Evolutionary conservation across 1,284 basidiomycete genomes (phyloP).

Genomic region (Waitea zeae): DNA sequence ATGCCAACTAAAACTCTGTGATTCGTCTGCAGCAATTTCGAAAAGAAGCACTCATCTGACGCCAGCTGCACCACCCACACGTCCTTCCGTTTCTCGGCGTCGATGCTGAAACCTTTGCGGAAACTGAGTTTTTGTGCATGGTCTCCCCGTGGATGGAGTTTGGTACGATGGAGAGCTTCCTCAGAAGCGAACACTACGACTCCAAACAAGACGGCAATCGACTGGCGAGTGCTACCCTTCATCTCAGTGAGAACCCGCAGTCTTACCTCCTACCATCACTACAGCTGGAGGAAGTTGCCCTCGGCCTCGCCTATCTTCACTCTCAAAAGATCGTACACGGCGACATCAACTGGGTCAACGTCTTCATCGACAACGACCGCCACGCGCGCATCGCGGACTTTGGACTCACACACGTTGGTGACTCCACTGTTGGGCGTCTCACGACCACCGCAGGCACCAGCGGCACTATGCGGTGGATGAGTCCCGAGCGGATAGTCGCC

Average conservation of each 20-base stretch:
- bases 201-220: neutral
- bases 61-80: conserved; percentile 3
- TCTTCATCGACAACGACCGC: neutral
- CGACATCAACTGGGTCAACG: conserved; percentile 1
- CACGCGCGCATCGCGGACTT: conserved; percentile 1
- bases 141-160: conserved; percentile 3
- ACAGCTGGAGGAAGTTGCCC: neutral
- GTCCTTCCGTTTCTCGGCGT: conserved; percentile 3
- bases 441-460: neutral
- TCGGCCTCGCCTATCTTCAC: conserved; percentile 1
- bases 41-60: conserved; percentile 3
- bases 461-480: neutral
- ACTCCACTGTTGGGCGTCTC: neutral
- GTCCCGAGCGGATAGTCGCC: neutral
- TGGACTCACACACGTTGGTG: neutral
- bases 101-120: neutral
- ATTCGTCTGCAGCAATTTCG: no score
- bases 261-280: neutral
- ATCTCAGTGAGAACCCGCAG: neutral
- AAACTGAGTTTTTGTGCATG: neutral
- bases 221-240: neutral
- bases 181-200: no score
- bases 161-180: neutral
- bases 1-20: no score
- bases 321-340: conserved; percentile 1